Evolutionary conservation across 257 asterid species (phyloP).

Genomic region (Nicotiana noctiflora): DNA sequence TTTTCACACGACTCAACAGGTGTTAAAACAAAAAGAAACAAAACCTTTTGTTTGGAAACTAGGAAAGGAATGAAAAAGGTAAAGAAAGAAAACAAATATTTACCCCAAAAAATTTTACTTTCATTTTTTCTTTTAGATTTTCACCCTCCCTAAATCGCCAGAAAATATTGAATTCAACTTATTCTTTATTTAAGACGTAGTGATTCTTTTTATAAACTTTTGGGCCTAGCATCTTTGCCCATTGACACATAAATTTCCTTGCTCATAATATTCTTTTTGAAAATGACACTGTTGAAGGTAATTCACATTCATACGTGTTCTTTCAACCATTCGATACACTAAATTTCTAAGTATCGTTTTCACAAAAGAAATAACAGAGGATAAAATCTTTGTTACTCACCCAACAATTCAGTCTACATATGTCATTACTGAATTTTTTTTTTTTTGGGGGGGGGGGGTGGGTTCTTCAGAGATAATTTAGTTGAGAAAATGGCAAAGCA

Average conservation of each 20-base stretch:
- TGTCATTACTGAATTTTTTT: not conserved
- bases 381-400: not conserved
- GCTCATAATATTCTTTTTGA: not conserved
- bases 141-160: not conserved
- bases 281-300: not conserved
- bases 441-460: too few relatives aligned
- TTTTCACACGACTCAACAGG: conserved; percentile 36
- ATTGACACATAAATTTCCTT: not conserved
- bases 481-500: not conserved
- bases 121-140: too few relatives aligned
- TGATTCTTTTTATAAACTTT: not conserved
- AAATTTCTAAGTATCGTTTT: not conserved
- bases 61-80: not conserved
- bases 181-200: too few relatives aligned
- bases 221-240: not conserved
- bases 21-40: not conserved
- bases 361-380: not conserved
- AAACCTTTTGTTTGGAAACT: not conserved
- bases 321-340: not conserved
- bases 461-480: not conserved
- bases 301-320: not conserved
- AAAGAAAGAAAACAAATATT: not conserved
- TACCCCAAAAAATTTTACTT: not conserved
- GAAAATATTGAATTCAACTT: too few relatives aligned
- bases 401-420: not conserved